These are phyloP conservation scores for Magnolia officinalis DNA, from an alignment of 164 flowering plant species.

Conservation along the genomic window DNA sequence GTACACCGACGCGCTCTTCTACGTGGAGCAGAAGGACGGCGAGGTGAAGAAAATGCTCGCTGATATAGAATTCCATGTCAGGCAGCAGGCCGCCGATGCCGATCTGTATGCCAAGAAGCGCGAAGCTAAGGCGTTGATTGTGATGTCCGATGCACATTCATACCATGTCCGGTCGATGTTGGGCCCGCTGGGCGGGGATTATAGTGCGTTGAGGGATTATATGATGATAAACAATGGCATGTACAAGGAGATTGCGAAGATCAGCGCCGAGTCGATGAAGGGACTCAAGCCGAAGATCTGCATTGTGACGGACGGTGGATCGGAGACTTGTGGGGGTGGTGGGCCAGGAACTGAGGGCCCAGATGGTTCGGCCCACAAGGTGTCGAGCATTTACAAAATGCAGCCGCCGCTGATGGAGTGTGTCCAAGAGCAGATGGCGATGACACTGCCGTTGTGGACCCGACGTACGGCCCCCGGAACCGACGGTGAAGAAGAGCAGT, in stretches of 20 bases:
- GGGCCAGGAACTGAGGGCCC: conserved; percentile 10
- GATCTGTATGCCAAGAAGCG: conserved; percentile 32
- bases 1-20: conserved; percentile 35
- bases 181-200: conserved; percentile 26
- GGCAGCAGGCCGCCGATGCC: conserved; percentile 27
- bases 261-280: conserved; percentile 30
- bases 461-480: too few species aligned
- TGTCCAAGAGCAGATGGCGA: conserved; percentile 39
- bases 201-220: conserved; percentile 35
- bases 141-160: conserved; percentile 27
- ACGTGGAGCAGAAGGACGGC: conserved; percentile 26
- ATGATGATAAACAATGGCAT: conserved; percentile 35
- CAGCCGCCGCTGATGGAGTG: conserved; percentile 31
- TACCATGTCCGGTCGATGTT: conserved; percentile 20
- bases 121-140: conserved; percentile 33
- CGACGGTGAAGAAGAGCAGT: too few species aligned
- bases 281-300: conserved; percentile 44
- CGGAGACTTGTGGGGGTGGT: conserved; percentile 15
- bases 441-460: conserved; percentile 26
- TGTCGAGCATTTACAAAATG: conserved; percentile 30
- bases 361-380: conserved; percentile 19
- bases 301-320: not conserved
- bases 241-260: conserved; percentile 36
- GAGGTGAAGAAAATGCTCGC: conserved; percentile 25
- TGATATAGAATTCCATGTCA: conserved; percentile 22